These are phyloP conservation scores for Saturnispora zaruensis DNA, from an alignment of 805 yeast species.

Conservation along the genomic window DNA sequence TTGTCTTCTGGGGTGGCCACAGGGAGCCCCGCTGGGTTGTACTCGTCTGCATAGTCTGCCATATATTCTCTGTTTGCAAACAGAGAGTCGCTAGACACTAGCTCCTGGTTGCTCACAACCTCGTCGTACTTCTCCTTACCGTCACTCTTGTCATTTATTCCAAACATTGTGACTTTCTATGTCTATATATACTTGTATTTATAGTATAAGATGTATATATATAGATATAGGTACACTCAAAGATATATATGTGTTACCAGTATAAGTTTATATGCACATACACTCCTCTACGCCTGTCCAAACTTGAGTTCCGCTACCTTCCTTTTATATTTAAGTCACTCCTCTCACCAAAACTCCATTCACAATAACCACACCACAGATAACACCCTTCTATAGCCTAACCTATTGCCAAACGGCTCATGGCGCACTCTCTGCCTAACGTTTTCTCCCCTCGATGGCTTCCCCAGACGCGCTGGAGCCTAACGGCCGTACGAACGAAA, in stretches of 20 bases:
- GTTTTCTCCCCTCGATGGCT: not conserved
- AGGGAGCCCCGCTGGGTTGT: constrained; percentile 24
- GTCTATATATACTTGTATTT: too few species aligned
- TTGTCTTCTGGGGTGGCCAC: constrained; percentile 26
- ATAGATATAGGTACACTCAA: too few species aligned
- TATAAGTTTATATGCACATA: too few species aligned
- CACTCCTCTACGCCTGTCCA: too few species aligned
- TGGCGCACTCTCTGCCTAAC: not conserved
- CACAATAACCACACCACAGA: not conserved
- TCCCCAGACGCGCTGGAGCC: not conserved
- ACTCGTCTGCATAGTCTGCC: constrained; percentile 24
- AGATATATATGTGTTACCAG: not conserved
- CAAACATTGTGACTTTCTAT: too few species aligned
- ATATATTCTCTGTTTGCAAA: constrained; percentile 14
- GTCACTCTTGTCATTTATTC: not conserved
- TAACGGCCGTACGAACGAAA: not conserved
- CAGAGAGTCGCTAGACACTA: not conserved
- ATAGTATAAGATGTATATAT: too few species aligned
- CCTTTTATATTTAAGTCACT: not conserved
- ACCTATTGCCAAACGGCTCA: not conserved
- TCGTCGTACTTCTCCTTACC: not conserved
- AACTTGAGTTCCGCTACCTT: not conserved
- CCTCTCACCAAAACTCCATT: not conserved
- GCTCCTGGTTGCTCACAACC: not conserved
- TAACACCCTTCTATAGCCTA: not conserved